These are phyloP conservation scores for Vitis rotundifolia DNA, from an alignment of 164 flowering plant genomes.

Conservation along the genomic window DNA sequence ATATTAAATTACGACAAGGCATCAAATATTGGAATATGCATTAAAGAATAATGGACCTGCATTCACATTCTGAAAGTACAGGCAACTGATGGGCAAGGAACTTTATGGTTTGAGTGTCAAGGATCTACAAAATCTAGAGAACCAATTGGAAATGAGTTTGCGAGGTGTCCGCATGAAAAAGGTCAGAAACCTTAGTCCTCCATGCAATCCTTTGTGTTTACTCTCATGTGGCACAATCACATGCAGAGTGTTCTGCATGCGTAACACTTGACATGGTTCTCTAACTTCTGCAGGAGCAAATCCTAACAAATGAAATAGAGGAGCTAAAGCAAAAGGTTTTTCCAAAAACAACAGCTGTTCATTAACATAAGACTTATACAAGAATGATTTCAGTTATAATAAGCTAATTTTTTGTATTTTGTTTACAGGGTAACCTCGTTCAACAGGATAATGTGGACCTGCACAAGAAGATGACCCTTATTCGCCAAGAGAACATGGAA, in stretches of 20 bases:
- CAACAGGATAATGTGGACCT: conserved; percentile 42
- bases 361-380: not conserved
- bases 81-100: conserved; percentile 51
- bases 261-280: not conserved
- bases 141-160: conserved; percentile 47
- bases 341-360: not conserved
- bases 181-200: conserved; percentile 23
- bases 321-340: conserved; percentile 38
- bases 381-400: not conserved
- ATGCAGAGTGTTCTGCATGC: not conserved
- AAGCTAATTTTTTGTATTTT: not conserved
- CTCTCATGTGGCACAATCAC: not conserved
- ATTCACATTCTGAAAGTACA: conserved; percentile 11
- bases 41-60: not conserved
- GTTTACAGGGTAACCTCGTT: conserved; percentile 29
- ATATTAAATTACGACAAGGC: not conserved
- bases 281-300: conserved; percentile 36
- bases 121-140: conserved; percentile 45
- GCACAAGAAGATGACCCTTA: conserved; percentile 27
- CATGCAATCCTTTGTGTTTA: not conserved
- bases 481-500: conserved; percentile 32
- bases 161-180: conserved; percentile 44
- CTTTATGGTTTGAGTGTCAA: conserved; percentile 40
- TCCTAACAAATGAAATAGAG: conserved; percentile 33
- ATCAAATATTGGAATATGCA: not conserved